phyloP scores from a whole-genome alignment of 2,329 filamentous ascomycete genomes.

The Aspergillus sp. region DNA sequence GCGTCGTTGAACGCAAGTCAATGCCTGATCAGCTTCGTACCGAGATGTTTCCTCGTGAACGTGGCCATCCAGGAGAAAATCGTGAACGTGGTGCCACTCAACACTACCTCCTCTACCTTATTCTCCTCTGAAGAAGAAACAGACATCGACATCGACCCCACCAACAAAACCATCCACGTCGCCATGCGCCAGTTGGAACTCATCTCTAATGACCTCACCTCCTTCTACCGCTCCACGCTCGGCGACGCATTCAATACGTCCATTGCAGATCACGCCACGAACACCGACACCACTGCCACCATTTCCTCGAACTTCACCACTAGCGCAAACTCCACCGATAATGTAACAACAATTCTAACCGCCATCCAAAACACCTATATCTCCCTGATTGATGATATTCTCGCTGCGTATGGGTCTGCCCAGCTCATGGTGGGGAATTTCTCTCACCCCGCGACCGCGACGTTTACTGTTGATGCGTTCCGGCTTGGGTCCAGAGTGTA shows the following conservation, averaged over 20 bases:
- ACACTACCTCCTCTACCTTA: no score
- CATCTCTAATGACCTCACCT: neutral
- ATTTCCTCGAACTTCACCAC: neutral
- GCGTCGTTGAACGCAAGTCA: neutral
- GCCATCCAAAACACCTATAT: neutral
- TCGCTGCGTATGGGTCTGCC: neutral
- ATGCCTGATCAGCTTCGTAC: neutral
- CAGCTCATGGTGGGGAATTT: neutral
- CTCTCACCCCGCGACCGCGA: neutral
- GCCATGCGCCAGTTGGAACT: neutral
- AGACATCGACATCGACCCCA: neutral
- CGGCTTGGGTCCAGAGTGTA: neutral
- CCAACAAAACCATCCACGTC: constrained; percentile 1
- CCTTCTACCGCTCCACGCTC: constrained; percentile 1
- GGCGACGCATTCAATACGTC: constrained; percentile 2
- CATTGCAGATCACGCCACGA: neutral
- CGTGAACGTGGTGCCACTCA: no score
- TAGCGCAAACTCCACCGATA: neutral
- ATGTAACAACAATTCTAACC: neutral
- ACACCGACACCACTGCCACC: neutral
- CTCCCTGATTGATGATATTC: constrained; percentile 2
- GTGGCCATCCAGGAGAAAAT: neutral
- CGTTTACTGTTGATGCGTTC: neutral
- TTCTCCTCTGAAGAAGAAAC: neutral
- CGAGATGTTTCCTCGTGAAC: neutral